Evolutionary conservation across 495 filamentous ascomycete genomes (phyloP).

Genomic region (Neurospora intermedia): DNA sequence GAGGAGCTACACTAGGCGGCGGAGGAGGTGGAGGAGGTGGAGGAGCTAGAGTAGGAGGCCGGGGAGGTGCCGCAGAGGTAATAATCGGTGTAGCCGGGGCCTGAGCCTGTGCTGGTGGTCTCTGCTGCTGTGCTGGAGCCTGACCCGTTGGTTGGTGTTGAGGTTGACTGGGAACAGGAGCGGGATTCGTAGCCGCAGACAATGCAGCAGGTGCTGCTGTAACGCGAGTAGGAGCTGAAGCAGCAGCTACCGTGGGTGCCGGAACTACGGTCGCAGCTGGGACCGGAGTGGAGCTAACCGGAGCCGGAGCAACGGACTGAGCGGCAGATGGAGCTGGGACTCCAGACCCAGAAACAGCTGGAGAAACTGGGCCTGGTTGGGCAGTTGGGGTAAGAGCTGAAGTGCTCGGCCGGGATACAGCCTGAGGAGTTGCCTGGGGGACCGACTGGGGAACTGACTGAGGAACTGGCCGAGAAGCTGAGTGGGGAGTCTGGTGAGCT

Average conservation of each 20-base stretch:
- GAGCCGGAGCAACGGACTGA: background rate
- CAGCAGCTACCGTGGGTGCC: background rate
- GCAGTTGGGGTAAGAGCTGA: background rate
- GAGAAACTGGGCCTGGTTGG: background rate
- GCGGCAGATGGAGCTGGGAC: background rate
- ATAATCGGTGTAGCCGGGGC: background rate
- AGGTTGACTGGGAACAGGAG: background rate
- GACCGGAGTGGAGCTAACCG: background rate
- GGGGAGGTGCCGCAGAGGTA: background rate
- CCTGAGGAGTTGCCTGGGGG: background rate
- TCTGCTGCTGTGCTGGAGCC: background rate
- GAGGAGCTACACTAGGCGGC: background rate
- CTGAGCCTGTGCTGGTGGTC: background rate
- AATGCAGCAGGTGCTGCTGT: background rate
- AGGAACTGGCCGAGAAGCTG: background rate
- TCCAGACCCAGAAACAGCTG: background rate
- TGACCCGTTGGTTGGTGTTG: background rate
- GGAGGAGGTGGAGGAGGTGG: background rate
- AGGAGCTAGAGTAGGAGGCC: background rate
- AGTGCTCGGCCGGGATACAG: background rate
- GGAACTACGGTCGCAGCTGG: background rate
- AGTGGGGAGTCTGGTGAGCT: background rate
- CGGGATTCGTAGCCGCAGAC: background rate
- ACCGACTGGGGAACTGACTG: background rate
- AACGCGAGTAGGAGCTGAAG: background rate